These are phyloP conservation scores for Leccinum imitatum DNA, from an alignment of 768 basidiomycete species.

Conservation along the genomic window DNA sequence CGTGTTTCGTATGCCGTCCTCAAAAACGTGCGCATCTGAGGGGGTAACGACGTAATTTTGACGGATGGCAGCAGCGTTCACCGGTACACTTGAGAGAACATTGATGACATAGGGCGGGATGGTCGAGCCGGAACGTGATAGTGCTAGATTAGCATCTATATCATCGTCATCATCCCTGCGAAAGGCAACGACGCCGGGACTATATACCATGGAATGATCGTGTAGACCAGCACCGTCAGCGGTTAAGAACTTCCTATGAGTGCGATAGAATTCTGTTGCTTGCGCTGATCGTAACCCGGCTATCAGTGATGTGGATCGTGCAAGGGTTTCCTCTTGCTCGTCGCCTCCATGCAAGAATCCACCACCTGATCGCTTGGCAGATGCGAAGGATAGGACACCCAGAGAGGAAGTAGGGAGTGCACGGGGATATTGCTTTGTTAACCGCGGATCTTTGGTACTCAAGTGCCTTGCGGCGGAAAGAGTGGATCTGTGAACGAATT, in stretches of 20 bases:
- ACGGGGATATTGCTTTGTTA: conserved; percentile 13
- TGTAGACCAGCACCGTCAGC: conserved; percentile 42
- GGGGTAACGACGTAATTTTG: conserved; percentile 37
- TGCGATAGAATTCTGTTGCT: conserved; percentile 40
- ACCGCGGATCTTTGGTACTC: conserved; percentile 8
- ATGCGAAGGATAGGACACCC: conserved; percentile 44
- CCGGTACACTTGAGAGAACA: conserved; percentile 42
- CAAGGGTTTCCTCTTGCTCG: conserved; percentile 46
- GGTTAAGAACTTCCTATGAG: conserved; percentile 34
- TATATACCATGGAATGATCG: conserved; percentile 50
- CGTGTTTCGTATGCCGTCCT: conserved; percentile 38
- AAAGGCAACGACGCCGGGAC: conserved; percentile 42
- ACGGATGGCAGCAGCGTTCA: conserved; percentile 43
- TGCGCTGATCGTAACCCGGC: conserved; percentile 35
- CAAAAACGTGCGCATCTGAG: conserved; percentile 35
- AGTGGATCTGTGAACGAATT: conserved; percentile 32
- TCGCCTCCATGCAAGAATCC: conserved; percentile 45
- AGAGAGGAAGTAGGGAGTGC: conserved; percentile 29
- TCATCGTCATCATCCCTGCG: conserved; percentile 37
- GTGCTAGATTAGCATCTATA: conserved; percentile 14
- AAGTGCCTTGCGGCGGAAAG: conserved; percentile 35
- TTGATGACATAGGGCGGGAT: conserved; percentile 40
- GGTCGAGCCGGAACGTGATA: conserved; percentile 25
- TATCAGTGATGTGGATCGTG: conserved; percentile 41
- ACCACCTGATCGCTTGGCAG: conserved; percentile 44